Evolutionary conservation across 805 yeast genomes (phyloP).

Genomic region (Myxozyma neglecta): DNA sequence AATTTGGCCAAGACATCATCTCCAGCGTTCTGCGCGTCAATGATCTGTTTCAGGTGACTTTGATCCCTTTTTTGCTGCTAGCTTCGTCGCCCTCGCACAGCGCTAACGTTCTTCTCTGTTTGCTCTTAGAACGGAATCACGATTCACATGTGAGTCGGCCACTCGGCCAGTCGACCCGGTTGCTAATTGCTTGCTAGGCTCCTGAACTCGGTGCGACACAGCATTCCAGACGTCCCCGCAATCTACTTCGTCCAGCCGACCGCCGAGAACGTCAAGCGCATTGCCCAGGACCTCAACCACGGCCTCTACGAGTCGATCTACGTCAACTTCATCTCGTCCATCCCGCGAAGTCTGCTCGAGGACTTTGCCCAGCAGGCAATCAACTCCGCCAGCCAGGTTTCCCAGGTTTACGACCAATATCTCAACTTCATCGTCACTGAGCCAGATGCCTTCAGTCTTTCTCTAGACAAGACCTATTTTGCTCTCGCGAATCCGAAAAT

Average conservation of each 20-base stretch:
- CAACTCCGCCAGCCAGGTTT: conserved; percentile 64
- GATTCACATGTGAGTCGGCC: conserved; percentile 56
- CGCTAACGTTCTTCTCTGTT: background rate
- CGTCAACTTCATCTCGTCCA: conserved; percentile 80
- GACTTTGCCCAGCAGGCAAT: conserved; percentile 76
- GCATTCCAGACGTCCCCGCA: conserved; percentile 92
- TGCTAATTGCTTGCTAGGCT: conserved; percentile 37
- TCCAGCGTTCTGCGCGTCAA: conserved; percentile 91
- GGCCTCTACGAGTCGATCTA: conserved; percentile 79
- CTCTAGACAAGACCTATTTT: conserved; percentile 63
- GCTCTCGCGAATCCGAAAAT: conserved; percentile 68
- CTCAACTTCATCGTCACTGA: conserved; percentile 90
- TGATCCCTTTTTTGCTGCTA: background rate
- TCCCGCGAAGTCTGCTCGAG: conserved; percentile 77
- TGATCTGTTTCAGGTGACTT: conserved; percentile 59
- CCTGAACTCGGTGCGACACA: conserved; percentile 68
- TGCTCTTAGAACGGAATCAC: conserved; percentile 74
- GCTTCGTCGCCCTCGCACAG: too few species aligned
- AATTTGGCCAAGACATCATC: conserved; percentile 75
- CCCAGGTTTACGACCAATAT: conserved; percentile 93
- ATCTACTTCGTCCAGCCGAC: conserved; percentile 91
- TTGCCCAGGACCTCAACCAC: conserved; percentile 63
- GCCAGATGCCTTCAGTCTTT: conserved; percentile 83
- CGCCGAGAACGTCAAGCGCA: conserved; percentile 63
- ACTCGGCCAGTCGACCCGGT: too few species aligned